Conservation (phyloP, 2,329 filamentous ascomycete species). For the Nigrospora oryzae region DNA sequence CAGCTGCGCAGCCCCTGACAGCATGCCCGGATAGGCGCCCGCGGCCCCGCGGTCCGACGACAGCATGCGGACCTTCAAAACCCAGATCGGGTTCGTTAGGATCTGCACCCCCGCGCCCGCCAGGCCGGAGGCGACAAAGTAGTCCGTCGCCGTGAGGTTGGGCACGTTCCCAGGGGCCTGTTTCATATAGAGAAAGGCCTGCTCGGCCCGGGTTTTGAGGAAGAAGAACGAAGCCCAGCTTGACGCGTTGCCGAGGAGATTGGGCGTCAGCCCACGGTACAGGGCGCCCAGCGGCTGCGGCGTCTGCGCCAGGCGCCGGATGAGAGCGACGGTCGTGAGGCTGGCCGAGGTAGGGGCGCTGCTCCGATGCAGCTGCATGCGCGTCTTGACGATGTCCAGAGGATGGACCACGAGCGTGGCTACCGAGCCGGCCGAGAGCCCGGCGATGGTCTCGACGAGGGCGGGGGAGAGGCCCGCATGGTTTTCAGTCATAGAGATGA, state of each 20-base stretch:
- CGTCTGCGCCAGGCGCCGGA: slow-evolving; percentile 37
- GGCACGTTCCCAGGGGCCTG: neutral
- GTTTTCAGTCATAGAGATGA: slow-evolving; percentile 7
- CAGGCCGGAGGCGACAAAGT: slow-evolving; percentile 68
- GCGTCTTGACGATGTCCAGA: slow-evolving; percentile 92
- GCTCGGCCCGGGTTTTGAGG: slow-evolving; percentile 52
- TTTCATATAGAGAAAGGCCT: slow-evolving; percentile 28
- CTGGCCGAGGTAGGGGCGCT: slow-evolving; percentile 25
- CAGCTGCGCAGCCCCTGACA: slow-evolving; percentile 60
- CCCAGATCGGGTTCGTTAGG: slow-evolving; percentile 94
- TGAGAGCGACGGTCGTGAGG: slow-evolving; percentile 41
- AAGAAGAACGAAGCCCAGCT: slow-evolving; percentile 94
- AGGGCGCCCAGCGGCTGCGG: slow-evolving; percentile 59
- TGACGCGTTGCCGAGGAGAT: slow-evolving; percentile 81
- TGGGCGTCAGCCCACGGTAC: slow-evolving; percentile 85
- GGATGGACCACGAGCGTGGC: slow-evolving; percentile 86
- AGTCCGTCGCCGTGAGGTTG: slow-evolving; percentile 56
- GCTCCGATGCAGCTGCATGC: slow-evolving; percentile 65
- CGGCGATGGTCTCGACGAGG: slow-evolving; percentile 78
- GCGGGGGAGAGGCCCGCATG: slow-evolving; percentile 63
- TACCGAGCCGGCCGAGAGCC: slow-evolving; percentile 79
- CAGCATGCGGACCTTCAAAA: slow-evolving; percentile 95
- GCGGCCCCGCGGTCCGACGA: slow-evolving; percentile 66
- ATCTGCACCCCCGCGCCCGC: slow-evolving; percentile 68
- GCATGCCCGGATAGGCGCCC: slow-evolving; percentile 76